phyloP scores from a whole-genome alignment of 139 green algal genomes.

The Auxenochlorella pyrenoidosa region DNA sequence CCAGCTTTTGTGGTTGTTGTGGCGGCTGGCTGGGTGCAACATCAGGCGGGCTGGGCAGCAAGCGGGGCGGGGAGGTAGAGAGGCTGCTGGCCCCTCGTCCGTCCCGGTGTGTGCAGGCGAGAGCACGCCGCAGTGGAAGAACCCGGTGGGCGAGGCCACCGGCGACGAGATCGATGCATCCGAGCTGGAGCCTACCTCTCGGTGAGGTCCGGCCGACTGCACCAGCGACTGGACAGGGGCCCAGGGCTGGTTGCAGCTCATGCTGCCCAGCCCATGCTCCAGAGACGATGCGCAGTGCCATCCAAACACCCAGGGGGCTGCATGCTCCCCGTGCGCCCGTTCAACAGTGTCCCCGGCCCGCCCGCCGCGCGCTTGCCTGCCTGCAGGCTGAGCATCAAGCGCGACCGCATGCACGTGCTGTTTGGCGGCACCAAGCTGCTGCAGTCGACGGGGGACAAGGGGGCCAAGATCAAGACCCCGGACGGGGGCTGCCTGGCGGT shows the following conservation, averaged over 20 bases:
- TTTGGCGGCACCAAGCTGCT: constrained; percentile 96
- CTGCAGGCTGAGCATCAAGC: constrained; percentile 65
- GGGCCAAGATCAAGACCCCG: constrained; percentile 72
- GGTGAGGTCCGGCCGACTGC: background rate
- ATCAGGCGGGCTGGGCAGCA: background rate
- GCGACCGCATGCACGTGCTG: constrained; percentile 89
- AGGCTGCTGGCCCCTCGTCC: no score
- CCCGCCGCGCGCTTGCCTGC: no score
- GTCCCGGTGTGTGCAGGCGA: constrained; percentile 56
- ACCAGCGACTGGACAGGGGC: no score
- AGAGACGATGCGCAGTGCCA: no score
- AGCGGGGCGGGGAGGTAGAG: background rate
- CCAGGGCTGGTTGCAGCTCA: no score
- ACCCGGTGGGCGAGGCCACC: constrained; percentile 53
- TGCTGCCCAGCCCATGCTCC: no score
- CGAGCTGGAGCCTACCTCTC: constrained; percentile 33
- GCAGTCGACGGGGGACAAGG: constrained; percentile 79
- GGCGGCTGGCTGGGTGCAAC: no score
- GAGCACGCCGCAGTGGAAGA: constrained; percentile 93
- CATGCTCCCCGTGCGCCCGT: no score
- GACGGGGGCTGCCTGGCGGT: constrained; percentile 93
- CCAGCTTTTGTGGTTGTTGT: no score
- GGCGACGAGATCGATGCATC: constrained; percentile 48
- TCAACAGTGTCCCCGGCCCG: no score
- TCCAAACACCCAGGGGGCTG: background rate